Evolutionary conservation across 2,329 filamentous ascomycete genomes (phyloP), one percentile per base, ranked within the genome.

Genomic region (Seiridium unicorne): DNA sequence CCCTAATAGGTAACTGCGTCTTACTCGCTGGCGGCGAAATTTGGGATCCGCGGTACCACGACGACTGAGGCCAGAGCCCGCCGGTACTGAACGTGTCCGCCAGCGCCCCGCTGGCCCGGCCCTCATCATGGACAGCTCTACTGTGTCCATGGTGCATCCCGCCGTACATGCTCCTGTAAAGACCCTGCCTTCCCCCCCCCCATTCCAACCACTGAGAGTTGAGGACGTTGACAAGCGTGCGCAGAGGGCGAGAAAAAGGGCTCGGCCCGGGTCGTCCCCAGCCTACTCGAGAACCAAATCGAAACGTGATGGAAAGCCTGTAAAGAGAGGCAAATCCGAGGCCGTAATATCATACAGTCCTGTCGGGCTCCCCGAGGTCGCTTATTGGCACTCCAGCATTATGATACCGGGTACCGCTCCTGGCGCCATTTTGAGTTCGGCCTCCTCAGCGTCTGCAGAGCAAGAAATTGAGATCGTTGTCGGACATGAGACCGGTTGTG

Each of bases 201-300:
- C 36, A 10, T 49, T 18, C 34, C 26, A 13, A 44, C 47, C 44
- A 32, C 13, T 40, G 36, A 49, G 46, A 42, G n/a, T 6, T 26
- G 36, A 35, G 46, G 34, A 8, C 35, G 38, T 49, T 58, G 44
- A 58, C 56, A 40, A 35, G n/a, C 31, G 26, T 26, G 42, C 13
- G 46, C 34, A 32, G 44, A 34, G 51, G 46, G 44, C 10, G 36
- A 51, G 56, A 42, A 58, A 58, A 46, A 58, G 56, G 56, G 36
- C 36, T 58, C 56, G 56, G 35, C 47, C 56, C 46, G 47, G n/a
- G 31, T 58, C 46, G 26, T 58, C 46, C n/a, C 56, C 44, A 46
- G 44, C 44, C 46, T 35, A 31, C 44, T 47, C 26, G 6, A 26
- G 35, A 34, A 44, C 10, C 32, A 40, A 35, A 58, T 32, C 35